These are phyloP conservation scores for Sugiyamaella americana DNA, from an alignment of 805 yeast genomes.

Conservation along the genomic window DNA sequence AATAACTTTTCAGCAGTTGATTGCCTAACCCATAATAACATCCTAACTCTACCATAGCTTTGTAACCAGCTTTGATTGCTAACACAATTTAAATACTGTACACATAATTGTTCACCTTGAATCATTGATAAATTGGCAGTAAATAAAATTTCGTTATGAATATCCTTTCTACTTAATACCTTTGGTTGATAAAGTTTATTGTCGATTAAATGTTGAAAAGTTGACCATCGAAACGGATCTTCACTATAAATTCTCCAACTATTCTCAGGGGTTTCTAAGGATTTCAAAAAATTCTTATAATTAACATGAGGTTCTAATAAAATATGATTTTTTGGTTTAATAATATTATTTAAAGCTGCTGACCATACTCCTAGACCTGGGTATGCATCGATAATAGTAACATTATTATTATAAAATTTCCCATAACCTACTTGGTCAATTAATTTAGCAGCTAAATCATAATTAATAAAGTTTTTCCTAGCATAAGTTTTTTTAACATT, in stretches of 20 bases:
- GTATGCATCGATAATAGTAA: slow-evolving; percentile 31
- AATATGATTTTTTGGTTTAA: slow-evolving; percentile 59
- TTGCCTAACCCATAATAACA: slow-evolving; percentile 64
- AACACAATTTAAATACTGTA: slow-evolving; percentile 69
- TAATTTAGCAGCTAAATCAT: slow-evolving; percentile 30
- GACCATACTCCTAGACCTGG: slow-evolving; percentile 55
- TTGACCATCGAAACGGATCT: slow-evolving; percentile 66
- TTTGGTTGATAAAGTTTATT: slow-evolving; percentile 41
- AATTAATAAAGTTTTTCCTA: slow-evolving; percentile 26
- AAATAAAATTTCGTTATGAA: slow-evolving; percentile 51
- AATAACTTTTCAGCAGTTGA: slow-evolving; percentile 55
- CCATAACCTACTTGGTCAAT: slow-evolving; percentile 44
- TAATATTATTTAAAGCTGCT: slow-evolving; percentile 50
- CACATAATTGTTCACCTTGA: slow-evolving; percentile 60
- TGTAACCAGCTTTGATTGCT: slow-evolving; percentile 70
- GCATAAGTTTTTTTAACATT: slow-evolving; percentile 20
- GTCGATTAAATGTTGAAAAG: slow-evolving; percentile 44
- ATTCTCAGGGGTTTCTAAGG: slow-evolving; percentile 5
- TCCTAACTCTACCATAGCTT: slow-evolving; percentile 63
- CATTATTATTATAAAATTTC: slow-evolving; percentile 30
- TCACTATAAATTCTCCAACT: slow-evolving; percentile 22
- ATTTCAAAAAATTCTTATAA: slow-evolving; percentile 23
- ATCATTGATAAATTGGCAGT: slow-evolving; percentile 53
- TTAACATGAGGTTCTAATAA: slow-evolving; percentile 49
- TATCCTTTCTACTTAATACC: slow-evolving; percentile 30